Conservation (phyloP, 768 basidiomycete genomes). For the Lactarius akahatsu region DNA sequence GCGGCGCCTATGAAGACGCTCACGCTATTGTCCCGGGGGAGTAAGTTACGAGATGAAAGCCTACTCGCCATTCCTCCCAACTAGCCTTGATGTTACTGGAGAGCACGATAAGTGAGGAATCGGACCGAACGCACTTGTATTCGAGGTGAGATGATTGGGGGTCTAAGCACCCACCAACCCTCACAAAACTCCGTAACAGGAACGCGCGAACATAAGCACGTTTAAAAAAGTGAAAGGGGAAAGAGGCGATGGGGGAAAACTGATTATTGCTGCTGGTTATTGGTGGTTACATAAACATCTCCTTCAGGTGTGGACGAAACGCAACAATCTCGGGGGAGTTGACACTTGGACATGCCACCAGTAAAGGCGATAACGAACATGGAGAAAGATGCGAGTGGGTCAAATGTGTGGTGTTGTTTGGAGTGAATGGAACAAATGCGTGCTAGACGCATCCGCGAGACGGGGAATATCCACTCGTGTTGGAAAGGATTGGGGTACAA, state of each 20-base stretch:
- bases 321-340: not conserved
- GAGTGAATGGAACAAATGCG: not conserved
- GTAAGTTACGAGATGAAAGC: not conserved
- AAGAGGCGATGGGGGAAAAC: not conserved
- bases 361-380: not conserved
- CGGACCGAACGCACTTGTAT: conserved; percentile 2
- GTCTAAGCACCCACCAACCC: not conserved
- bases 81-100: not conserved
- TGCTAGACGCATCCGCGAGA: not conserved
- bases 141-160: not conserved
- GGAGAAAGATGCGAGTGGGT: not conserved
- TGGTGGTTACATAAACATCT: not conserved
- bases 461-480: not conserved
- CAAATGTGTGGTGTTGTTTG: not conserved
- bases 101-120: not conserved
- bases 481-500: not conserved
- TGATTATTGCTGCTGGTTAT: not conserved
- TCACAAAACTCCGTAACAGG: not conserved
- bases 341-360: not conserved
- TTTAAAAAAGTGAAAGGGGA: not conserved
- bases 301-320: not conserved
- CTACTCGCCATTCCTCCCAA: conserved; percentile 2
- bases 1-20: not conserved
- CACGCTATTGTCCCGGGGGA: not conserved
- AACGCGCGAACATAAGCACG: not conserved